A percentile compares a stretch with the other conserved stretches of the same genome.
phyloP scores from a whole-genome alignment of 805 yeast genomes.

The Priceomyces melissophilus region DNA sequence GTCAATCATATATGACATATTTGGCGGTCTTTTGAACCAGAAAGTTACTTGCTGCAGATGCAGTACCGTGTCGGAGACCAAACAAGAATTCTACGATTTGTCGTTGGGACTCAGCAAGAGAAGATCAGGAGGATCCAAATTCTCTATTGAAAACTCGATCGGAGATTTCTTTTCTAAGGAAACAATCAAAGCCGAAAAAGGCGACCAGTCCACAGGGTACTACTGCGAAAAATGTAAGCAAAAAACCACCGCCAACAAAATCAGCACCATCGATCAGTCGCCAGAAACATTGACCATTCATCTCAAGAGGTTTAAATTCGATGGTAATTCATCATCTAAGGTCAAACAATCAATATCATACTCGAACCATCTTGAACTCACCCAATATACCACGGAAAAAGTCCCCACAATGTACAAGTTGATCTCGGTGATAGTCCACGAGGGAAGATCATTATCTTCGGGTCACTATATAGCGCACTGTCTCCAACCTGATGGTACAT shows the following conservation, averaged over 20 bases:
- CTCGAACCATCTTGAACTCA: slow-evolving; percentile 71
- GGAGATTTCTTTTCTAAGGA: slow-evolving; percentile 83
- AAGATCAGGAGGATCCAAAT: slow-evolving; percentile 29
- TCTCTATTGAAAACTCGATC: slow-evolving; percentile 72
- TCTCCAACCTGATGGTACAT: slow-evolving; percentile 84
- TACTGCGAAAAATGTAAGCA: slow-evolving; percentile 82
- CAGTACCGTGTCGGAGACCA: slow-evolving; percentile 77
- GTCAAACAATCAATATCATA: slow-evolving; percentile 84
- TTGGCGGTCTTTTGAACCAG: slow-evolving; percentile 88
- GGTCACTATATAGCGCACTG: slow-evolving; percentile 94
- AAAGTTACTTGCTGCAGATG: slow-evolving; percentile 80
- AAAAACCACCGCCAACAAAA: slow-evolving; percentile 73
- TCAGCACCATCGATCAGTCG: slow-evolving; percentile 68
- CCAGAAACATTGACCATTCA: slow-evolving; percentile 89
- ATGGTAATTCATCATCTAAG: slow-evolving; percentile 74
- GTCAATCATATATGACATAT: slow-evolving; percentile 84
- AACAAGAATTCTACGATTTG: slow-evolving; percentile 91
- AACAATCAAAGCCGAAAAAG: slow-evolving; percentile 61
- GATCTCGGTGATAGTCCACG: slow-evolving; percentile 85
- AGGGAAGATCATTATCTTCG: slow-evolving; percentile 85
- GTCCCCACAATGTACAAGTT: slow-evolving; percentile 59
- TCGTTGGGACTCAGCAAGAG: slow-evolving; percentile 69
- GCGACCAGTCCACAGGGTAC: slow-evolving; percentile 69
- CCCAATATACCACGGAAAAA: slow-evolving; percentile 44
- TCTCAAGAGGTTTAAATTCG: slow-evolving; percentile 86